Percentiles rank a stretch among this genome's conserved stretches.
phyloP scores from a whole-genome alignment of 179 eudicot species.

The Carnegiea gigantea region DNA sequence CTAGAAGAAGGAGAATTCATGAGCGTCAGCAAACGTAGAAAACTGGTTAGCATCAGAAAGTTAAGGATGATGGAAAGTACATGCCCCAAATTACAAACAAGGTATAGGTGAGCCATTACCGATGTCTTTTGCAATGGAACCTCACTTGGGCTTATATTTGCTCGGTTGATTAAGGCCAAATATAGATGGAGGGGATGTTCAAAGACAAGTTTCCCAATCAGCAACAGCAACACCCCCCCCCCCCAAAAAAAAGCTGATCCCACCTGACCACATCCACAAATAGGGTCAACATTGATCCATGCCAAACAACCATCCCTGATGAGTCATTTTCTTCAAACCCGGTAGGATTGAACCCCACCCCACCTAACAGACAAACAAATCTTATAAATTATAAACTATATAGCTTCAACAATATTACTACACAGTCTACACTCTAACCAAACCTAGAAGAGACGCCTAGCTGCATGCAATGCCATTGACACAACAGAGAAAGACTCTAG shows the following conservation, averaged over 20 bases:
- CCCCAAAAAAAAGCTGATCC: too few relatives aligned
- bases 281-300: neutral
- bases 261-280: too few relatives aligned
- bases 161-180: too few relatives aligned
- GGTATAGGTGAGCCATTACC: too few relatives aligned
- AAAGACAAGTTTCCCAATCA: too few relatives aligned
- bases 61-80: neutral
- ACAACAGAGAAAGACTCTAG: neutral
- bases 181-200: too few relatives aligned
- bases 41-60: neutral
- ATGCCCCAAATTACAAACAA: too few relatives aligned
- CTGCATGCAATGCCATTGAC: neutral
- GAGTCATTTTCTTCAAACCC: neutral
- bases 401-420: neutral
- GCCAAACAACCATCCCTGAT: neutral
- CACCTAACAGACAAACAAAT: neutral
- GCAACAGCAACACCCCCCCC: too few relatives aligned
- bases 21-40: neutral
- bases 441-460: neutral
- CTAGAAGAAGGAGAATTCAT: neutral
- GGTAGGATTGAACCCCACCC: neutral
- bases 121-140: too few relatives aligned
- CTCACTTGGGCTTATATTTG: too few relatives aligned
- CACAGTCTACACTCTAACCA: neutral
- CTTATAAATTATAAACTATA: neutral